Evolutionary conservation across 352 stramenopile species (phyloP), one percentile per base, ranked within the genome.

Genomic region (Globisporangium nodosum): DNA sequence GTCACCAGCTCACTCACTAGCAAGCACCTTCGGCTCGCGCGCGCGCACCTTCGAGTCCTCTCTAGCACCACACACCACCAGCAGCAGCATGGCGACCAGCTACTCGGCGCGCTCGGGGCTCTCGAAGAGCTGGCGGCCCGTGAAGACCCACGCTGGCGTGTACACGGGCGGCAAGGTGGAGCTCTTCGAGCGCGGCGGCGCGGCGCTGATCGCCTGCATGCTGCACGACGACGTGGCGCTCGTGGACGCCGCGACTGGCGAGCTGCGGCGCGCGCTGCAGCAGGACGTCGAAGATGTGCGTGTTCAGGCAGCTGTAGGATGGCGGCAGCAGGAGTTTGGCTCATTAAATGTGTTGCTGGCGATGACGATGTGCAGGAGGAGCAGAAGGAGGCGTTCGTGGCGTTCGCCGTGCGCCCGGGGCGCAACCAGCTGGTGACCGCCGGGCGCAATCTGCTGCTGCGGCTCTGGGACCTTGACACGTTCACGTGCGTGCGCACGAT

Each of bases 341-440:
- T 27, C 27, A 31, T 15, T 11, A 18, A 9, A 20, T 21, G 8
- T 51, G 21, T 11, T 15, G 30, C 27, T 53, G 6, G 5, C 31
- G 21, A 39, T 56, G 12, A n/a, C 11, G 15, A 50, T 40, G 45
- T 18, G 15, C 33, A 73, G 55, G 71, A 91, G 50, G 84, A 94
- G 57, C 65, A 84, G 45, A 90, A 90, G 57, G 87, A 96, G 57
- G 76, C 81, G 52, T 94, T 96, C 40, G 77, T 93, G 46, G 80
- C 83, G 37, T 96, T 95, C 49, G 74, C 82, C 2, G 73, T 91
- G 56, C 78, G 83, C 13, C 81, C 83, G 0, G 78, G 76, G 16
- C 70, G 79, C 57, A 87, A 91, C 51, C 84, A 96, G 66, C 76
- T 96, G 45, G 78, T 94, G 63, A 95, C 85, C 11, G 83, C 85